These are phyloP conservation scores for Kwoniella botswanensis DNA, from an alignment of 768 basidiomycete genomes.

Conservation along the genomic window DNA sequence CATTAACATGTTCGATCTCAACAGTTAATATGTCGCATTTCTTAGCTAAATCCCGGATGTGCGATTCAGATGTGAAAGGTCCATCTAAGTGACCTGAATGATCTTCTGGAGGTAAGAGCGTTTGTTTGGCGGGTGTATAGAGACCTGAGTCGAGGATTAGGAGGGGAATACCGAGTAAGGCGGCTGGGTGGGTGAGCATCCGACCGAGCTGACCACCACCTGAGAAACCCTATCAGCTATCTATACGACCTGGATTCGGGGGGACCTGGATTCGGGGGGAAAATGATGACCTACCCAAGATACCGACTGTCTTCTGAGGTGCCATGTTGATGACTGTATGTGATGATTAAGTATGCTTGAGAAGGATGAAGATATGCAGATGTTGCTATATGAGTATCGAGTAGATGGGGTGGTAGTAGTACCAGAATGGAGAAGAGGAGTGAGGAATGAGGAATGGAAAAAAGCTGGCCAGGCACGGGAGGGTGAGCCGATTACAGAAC, in stretches of 20 bases:
- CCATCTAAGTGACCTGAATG: slow-evolving; percentile 75
- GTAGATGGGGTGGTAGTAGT: not conserved
- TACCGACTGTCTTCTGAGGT: slow-evolving; percentile 55
- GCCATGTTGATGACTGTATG: slow-evolving; percentile 32
- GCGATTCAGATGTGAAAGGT: slow-evolving; percentile 77
- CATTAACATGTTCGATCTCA: slow-evolving; percentile 96
- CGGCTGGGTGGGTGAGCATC: slow-evolving; percentile 90
- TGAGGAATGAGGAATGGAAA: not conserved
- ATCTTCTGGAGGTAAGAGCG: slow-evolving; percentile 64
- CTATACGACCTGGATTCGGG: too few species aligned
- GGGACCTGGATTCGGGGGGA: too few species aligned
- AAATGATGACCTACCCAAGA: slow-evolving; percentile 44
- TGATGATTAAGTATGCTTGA: not conserved
- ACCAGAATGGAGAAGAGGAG: too few species aligned
- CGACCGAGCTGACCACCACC: slow-evolving; percentile 97
- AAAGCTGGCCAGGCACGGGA: slow-evolving; percentile 12
- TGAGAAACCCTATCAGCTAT: slow-evolving; percentile 48
- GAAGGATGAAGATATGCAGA: not conserved
- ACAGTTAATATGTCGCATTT: slow-evolving; percentile 88
- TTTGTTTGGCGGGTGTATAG: slow-evolving; percentile 85
- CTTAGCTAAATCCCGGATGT: slow-evolving; percentile 77
- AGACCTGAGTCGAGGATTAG: slow-evolving; percentile 82
- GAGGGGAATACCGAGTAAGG: slow-evolving; percentile 80
- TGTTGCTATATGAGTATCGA: not conserved
- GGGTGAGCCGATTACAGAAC: not conserved